Evolutionary conservation across 2,329 filamentous ascomycete species (phyloP), one percentile per base, ranked within the genome.

Genomic region (Botrytis cinerea): DNA sequence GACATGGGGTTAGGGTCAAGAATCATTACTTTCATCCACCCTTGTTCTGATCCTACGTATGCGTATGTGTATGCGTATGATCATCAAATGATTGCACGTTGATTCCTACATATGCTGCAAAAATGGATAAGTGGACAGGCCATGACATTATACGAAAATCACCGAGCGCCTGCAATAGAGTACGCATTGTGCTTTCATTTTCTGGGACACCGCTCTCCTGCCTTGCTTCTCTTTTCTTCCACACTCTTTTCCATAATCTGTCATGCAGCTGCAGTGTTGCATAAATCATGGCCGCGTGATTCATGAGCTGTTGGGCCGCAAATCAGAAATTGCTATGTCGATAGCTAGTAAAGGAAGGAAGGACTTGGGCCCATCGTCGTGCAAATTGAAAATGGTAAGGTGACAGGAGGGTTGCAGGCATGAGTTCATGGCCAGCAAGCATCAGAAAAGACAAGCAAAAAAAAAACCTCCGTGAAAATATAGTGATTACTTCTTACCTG

Each of bases 241-340:
- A 69, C 66, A 57, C 48, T 38, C 66, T 57, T 45, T 69, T 54
- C 61, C 40, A 72, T 67, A 45, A 67, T 57, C 38, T 43, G 6
- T 69, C 71, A 72, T 72, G 71, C 71, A 72, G 64, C 71, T 72
- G 71, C 71, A 61, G 71, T 72, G 71, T 28, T n/a, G 62, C 62
- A 46, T 69, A 48, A 57, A 35, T 54, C 28, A 68, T 72, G 71
- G 64, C 62, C 71, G 71, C 71, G 71, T 72, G 71, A 72, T 69
- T 43, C 71, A 67, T 48, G 63, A 69, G 63, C 46, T 72, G 62
- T 72, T 72, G 70, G 70, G 70, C 70, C 64, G 71, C 63, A 69
- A 72, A 72, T 69, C 71, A 69, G 28, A 60, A 40, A 64, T 64
- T 48, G 22, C 48, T 60, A 61, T 68, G 71, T 69, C 60, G 35